phyloP scores from a whole-genome alignment of 148 eudicot genomes.

The Nepenthes mirabilis region DNA sequence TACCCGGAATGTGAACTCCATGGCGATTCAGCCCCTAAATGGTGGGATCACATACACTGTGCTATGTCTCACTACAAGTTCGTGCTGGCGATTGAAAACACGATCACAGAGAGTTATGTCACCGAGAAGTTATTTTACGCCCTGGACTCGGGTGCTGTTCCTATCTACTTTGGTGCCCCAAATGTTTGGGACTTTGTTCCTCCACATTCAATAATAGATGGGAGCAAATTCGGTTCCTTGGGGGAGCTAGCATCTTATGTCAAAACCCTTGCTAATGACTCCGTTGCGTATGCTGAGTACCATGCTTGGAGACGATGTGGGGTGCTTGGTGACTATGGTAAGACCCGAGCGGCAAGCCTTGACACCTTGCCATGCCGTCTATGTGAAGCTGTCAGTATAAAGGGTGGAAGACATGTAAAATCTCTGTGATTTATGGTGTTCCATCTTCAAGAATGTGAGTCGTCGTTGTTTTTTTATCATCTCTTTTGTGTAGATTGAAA shows the following conservation, averaged over 20 bases:
- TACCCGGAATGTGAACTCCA: conserved; percentile 75
- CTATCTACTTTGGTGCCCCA: conserved; percentile 94
- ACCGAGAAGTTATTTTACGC: conserved; percentile 93
- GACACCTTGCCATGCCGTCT: conserved; percentile 87
- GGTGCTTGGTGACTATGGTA: conserved; percentile 61
- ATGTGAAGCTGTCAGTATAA: conserved; percentile 68
- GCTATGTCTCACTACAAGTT: conserved; percentile 98
- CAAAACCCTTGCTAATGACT: conserved; percentile 66
- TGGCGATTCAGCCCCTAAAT: conserved; percentile 40
- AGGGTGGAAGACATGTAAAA: conserved; percentile 54
- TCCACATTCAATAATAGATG: conserved; percentile 87
- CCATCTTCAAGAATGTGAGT: no score
- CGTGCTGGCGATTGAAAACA: conserved; percentile 90
- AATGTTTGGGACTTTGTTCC: conserved; percentile 93
- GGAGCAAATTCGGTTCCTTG: conserved; percentile 59
- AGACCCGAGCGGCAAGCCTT: conserved; percentile 59
- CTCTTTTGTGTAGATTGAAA: no score
- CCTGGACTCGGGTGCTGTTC: conserved; percentile 79
- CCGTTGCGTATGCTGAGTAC: conserved; percentile 78
- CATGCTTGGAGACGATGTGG: conserved; percentile 99
- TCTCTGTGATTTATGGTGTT: conserved; percentile 15
- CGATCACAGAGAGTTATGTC: conserved; percentile 84
- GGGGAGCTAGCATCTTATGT: conserved; percentile 62
- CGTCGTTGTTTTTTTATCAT: no score
- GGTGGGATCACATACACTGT: conserved; percentile 99